Evolutionary conservation across 306 rosid species (phyloP), one percentile per base, ranked within the genome.

Genomic region (Prunus fruticosa): DNA sequence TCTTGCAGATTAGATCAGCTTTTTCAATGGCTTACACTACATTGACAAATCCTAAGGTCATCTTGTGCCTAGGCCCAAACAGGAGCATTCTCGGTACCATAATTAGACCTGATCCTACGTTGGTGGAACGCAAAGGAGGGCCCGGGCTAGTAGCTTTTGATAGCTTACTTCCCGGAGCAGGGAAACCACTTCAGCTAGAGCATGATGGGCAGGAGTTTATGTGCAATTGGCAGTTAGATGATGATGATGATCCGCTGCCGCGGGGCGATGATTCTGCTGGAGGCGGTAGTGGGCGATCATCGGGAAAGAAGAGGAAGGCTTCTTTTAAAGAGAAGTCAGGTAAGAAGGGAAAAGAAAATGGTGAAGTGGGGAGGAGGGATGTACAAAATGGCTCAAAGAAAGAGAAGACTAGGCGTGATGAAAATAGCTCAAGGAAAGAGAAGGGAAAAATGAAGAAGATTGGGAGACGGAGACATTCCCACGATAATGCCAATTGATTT

Each of bases 71-170:
- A 41, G 97, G 96, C 67, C 89, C 92, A 2, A 87, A 60, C 63
- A 85, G 91, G 84, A 92, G 99, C 84, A 92, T 95, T 84, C 92
- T 95, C 1, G 99, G 99, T 54, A 90, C 97, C n/a, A 92, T 95
- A 86, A 95, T 95, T 68, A 83, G 97, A 80, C 97, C 99, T 2
- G 97, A 95, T 72, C 81, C 88, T 15, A 74, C 82, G 22, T 83
- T 95, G 85, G 69, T 82, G 60, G 89, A 88, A 79, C 96, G 99
- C 45, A 95, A 89, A 78, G 97, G 97, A 19, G 97, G 97, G 20
- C 85, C 71, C 5, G 96, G 99, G 22, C 88, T 85, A 50, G 87
- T 89, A 67, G 88, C 92, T 65, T 89, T 90, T 67, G 67, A 79
- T 77, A 91, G 86, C 82, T 79, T 95, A 89, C 99, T 95, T 81